Conservation (phyloP, 23 red algal species). For the Gracilaria gracilis region DNA sequence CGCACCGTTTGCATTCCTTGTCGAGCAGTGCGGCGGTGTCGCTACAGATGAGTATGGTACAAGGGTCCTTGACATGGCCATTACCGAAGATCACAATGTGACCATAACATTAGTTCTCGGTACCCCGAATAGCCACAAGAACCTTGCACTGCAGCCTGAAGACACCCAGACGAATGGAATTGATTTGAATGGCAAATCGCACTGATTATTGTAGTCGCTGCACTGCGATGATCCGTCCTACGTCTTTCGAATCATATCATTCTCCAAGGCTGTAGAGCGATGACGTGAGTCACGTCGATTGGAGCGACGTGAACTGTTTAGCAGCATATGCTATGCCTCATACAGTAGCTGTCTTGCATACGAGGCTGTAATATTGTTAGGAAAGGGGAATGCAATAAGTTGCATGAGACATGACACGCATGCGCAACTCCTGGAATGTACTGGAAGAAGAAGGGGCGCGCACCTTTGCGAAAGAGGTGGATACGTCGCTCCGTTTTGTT, state of each 20-base stretch:
- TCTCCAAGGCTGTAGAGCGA: not conserved
- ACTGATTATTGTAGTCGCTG: not conserved
- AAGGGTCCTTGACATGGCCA: constrained; percentile 83
- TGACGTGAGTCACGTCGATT: not conserved
- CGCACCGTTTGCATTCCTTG: constrained; percentile 91
- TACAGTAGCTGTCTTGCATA: not conserved
- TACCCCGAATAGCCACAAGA: constrained; percentile 48
- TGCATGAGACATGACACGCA: not conserved
- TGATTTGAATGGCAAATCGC: constrained; percentile 25
- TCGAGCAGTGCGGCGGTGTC: constrained; percentile 92
- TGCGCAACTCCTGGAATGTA: not conserved
- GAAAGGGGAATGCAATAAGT: not conserved
- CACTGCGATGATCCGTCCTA: not conserved
- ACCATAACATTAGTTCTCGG: constrained; percentile 69
- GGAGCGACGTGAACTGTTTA: not conserved
- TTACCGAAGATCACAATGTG: constrained; percentile 74
- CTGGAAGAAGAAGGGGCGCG: too few relatives aligned
- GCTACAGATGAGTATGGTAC: constrained; percentile 74
- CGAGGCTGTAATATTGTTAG: too few relatives aligned
- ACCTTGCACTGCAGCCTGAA: constrained; percentile 44
- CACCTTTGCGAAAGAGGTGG: not conserved
- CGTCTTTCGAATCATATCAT: not conserved
- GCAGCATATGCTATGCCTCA: not conserved
- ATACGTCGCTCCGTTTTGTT: not conserved
- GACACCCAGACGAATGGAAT: constrained; percentile 32